These are phyloP conservation scores for Globisporangium sylvaticum DNA, from an alignment of 352 stramenopile species.

Conservation along the genomic window DNA sequence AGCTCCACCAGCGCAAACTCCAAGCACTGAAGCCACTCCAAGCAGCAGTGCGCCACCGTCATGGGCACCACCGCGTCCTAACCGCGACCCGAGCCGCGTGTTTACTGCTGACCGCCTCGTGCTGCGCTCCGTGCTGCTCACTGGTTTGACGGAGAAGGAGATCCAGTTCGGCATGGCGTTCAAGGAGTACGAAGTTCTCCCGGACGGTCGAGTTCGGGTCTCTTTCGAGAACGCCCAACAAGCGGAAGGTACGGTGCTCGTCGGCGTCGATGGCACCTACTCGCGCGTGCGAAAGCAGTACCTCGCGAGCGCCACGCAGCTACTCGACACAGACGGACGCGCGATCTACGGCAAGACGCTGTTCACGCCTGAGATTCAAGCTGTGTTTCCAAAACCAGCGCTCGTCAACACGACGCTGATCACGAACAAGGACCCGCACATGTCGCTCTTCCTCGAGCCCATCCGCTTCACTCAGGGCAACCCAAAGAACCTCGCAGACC, in stretches of 20 bases:
- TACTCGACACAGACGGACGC: slow-evolving; percentile 13
- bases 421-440: not conserved
- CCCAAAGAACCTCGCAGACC: not conserved
- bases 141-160: slow-evolving; percentile 5
- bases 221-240: slow-evolving; percentile 6
- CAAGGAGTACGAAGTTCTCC: slow-evolving; percentile 5
- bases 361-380: slow-evolving; percentile 1
- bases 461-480: slow-evolving; percentile 14
- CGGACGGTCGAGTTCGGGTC: not conserved
- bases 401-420: slow-evolving; percentile 5
- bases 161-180: slow-evolving; percentile 13
- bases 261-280: slow-evolving; percentile 5
- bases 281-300: slow-evolving; percentile 14
- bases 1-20: not conserved
- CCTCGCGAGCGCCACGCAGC: slow-evolving; percentile 1
- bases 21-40: not conserved
- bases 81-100: slow-evolving; percentile 16
- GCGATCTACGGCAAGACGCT: slow-evolving; percentile 14
- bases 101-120: slow-evolving; percentile 23
- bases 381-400: not conserved
- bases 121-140: slow-evolving; percentile 22
- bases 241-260: not conserved
- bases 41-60: not conserved
- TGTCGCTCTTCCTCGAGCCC: slow-evolving; percentile 15
- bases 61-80: not conserved